Conservation (phyloP, 176 grass and related monocot species). For the Dactylis glomerata region DNA sequence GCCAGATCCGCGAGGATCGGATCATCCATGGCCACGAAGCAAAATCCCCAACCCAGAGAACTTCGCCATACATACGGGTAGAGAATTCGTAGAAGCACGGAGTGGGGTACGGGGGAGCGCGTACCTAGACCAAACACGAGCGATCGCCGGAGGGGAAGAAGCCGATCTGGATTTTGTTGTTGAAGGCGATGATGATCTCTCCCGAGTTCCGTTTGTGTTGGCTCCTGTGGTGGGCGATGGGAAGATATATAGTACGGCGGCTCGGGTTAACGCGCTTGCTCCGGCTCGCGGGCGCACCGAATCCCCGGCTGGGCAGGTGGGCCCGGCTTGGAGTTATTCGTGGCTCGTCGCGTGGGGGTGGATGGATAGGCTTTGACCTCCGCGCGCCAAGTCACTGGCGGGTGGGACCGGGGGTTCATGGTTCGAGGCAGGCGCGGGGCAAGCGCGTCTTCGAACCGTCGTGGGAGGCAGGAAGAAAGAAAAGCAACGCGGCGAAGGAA, state of each 20-base stretch:
- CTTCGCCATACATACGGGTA: too few relatives aligned
- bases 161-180: background rate
- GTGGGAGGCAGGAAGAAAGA: background rate
- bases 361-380: background rate
- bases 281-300: background rate
- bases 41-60: background rate
- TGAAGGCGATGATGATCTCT: background rate
- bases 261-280: background rate
- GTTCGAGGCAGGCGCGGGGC: background rate
- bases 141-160: background rate
- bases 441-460: background rate
- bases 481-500: slow-evolving; percentile 7
- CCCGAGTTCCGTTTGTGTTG: background rate
- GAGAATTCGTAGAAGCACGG: background rate
- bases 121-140: background rate
- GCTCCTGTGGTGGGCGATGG: background rate
- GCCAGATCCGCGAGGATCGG: background rate
- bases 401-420: background rate
- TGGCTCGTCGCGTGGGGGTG: background rate
- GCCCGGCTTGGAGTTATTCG: background rate
- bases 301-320: background rate
- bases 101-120: background rate
- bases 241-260: background rate
- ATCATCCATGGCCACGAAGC: background rate
- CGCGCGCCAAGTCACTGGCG: background rate